These are phyloP conservation scores for Phaeotremella fagi DNA, from an alignment of 768 basidiomycete genomes.

Conservation along the genomic window DNA sequence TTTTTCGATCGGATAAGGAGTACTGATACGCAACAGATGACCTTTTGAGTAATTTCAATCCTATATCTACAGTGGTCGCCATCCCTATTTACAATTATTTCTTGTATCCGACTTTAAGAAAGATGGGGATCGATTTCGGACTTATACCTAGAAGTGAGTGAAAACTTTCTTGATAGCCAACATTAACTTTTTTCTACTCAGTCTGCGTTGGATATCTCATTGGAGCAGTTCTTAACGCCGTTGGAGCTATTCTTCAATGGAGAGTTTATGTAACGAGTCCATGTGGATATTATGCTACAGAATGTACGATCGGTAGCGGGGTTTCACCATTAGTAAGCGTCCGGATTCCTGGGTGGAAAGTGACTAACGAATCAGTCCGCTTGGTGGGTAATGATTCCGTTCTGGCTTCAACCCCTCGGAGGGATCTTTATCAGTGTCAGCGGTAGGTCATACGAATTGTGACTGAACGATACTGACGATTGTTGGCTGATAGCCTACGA, in stretches of 20 bases:
- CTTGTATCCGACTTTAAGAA: constrained; percentile 34
- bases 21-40: constrained; percentile 42
- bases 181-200: constrained; percentile 6
- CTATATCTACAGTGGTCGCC: constrained; percentile 21
- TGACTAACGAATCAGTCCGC: constrained; percentile 16
- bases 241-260: too few species aligned
- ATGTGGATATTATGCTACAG: too few species aligned
- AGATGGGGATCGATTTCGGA: constrained; percentile 15
- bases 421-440: constrained; percentile 38
- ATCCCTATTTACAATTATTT: constrained; percentile 36
- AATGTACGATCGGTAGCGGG: too few species aligned
- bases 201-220: constrained; percentile 6
- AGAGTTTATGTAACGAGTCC: too few species aligned
- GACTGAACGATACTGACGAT: constrained; percentile 1
- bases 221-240: too few species aligned
- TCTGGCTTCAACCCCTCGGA: constrained; percentile 35
- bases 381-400: constrained; percentile 39
- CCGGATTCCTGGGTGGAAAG: not conserved
- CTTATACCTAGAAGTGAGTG: constrained; percentile 11
- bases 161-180: not conserved
- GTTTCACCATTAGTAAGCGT: not conserved
- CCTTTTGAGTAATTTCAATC: constrained; percentile 40
- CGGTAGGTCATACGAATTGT: constrained; percentile 1
- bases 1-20: too few species aligned
- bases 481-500: constrained; percentile 42